These are phyloP conservation scores for Panicum virgatum DNA, from an alignment of 202 grass and related monocot genomes.

Conservation along the genomic window DNA sequence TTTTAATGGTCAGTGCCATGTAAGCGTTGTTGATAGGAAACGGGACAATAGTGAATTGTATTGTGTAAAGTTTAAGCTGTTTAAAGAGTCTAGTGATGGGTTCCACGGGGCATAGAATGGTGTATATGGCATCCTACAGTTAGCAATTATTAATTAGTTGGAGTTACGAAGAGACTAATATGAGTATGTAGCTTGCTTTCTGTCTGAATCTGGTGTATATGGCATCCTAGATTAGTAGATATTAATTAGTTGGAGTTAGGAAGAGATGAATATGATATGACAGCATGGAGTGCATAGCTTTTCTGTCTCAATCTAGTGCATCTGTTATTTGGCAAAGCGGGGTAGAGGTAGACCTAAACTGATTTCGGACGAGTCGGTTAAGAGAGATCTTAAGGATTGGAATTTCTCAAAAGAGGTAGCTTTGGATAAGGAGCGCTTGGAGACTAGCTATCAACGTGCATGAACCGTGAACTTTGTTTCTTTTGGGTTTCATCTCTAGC, in stretches of 20 bases:
- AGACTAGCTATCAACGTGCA: too few relatives aligned
- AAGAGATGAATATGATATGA: constrained; percentile 9
- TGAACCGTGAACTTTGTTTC: too few relatives aligned
- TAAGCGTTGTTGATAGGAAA: background rate
- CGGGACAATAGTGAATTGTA: background rate
- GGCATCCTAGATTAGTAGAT: background rate
- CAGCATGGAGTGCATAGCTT: background rate
- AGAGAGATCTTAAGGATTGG: too few relatives aligned
- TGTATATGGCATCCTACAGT: constrained; percentile 1
- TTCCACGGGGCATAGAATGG: constrained; percentile 10
- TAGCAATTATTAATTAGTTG: background rate
- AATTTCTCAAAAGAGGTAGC: too few relatives aligned
- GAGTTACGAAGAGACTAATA: constrained; percentile 11
- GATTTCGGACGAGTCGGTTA: too few relatives aligned
- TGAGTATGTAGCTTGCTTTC: background rate
- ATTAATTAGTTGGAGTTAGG: background rate
- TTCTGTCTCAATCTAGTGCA: background rate
- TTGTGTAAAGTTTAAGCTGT: background rate
- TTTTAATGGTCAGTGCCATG: constrained; percentile 7
- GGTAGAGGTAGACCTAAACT: too few relatives aligned
- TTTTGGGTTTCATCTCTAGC: too few relatives aligned
- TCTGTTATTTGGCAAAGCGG: too few relatives aligned
- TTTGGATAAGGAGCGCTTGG: too few relatives aligned
- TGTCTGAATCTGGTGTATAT: constrained; percentile 1
- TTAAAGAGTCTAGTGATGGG: background rate